Evolutionary conservation across 306 rosid species (phyloP), one percentile per base, ranked within the genome.

Genomic region (Inga leiocalycina): DNA sequence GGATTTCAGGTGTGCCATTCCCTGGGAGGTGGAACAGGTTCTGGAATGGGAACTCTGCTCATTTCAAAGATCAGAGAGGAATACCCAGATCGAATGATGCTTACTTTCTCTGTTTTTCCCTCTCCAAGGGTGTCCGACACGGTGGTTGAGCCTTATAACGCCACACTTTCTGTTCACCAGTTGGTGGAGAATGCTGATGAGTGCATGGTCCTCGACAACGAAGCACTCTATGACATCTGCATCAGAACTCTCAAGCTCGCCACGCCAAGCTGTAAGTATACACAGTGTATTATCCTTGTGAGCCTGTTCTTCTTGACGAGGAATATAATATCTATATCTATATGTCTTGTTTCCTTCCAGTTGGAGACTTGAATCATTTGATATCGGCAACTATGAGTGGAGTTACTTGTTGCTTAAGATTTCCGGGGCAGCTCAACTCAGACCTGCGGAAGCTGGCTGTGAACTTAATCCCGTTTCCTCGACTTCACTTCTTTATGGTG

Each of bases 1-100:
- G 93, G 95, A 77, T 93, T 93, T 79, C 97, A 93, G 84, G 94
- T 89, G 59, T 93, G 97, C 37, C 95, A 93, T 82, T 93, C 97
- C 52, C 87, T 93, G 44, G 97, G 97, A 83, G 97, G 97, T 56
- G 97, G 97, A 88, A 93, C 95, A 10, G 97, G 97, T 46, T 93
- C 97, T n/a, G 93, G 95, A 81, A 93, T 93, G 97, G 97, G 97
- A 71, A 93, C 97, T 62, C 89, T 93, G 75, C 88, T 93, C n/a
- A 93, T 93, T 82, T 93, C 97, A 39, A 91, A 91, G 90, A 88
- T 91, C 8, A 86, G 93, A 76, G 95, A 91, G 89, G 95, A 91
- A 65, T 91, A 83, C 81, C 95, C 95, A 19, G 95, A 91, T 64
- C 71, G 95, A 45, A 91, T 90, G 95, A 89, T 88, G 93, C 89